phyloP scores from a whole-genome alignment of 2,329 filamentous ascomycete species.

The Cordyceps cateniannulata region DNA sequence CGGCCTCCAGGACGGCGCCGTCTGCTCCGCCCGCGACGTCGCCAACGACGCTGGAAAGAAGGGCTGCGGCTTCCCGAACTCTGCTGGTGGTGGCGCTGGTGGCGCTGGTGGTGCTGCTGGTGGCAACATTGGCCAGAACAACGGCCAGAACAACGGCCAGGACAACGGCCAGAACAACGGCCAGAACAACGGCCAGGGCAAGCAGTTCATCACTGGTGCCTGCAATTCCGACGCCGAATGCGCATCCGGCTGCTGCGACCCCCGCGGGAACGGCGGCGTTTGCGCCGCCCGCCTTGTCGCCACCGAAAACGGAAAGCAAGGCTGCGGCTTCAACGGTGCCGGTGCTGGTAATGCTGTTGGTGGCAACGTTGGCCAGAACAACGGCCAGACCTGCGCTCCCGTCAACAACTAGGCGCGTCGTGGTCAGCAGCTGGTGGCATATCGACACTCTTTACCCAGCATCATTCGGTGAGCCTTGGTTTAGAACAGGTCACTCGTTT shows the following conservation, averaged over 20 bases:
- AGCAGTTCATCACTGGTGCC: no score
- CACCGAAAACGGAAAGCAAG: no score
- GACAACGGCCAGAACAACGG: not conserved
- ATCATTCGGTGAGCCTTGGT: not conserved
- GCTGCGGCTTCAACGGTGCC: no score
- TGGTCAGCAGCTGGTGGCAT: not conserved
- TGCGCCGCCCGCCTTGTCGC: no score
- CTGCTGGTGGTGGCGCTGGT: not conserved
- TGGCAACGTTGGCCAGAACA: not conserved
- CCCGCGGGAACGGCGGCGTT: no score
- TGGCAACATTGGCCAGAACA: not conserved
- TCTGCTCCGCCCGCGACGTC: constrained; percentile 23
- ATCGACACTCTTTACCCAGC: not conserved
- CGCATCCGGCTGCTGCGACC: no score
- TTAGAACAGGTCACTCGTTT: not conserved
- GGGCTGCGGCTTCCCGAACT: constrained; percentile 24
- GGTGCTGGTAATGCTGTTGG: no score
- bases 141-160: not conserved
- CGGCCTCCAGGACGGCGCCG: constrained; percentile 17
- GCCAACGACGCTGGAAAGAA: constrained; percentile 25
- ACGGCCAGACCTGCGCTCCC: not conserved
- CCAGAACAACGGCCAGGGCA: no score
- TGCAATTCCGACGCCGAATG: no score
- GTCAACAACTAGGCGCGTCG: not conserved
- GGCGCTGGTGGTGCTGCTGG: not conserved